Base-by-base conservation (phyloP, 2,329 filamentous ascomycete genomes). In the Apiospora sp. region DNA sequence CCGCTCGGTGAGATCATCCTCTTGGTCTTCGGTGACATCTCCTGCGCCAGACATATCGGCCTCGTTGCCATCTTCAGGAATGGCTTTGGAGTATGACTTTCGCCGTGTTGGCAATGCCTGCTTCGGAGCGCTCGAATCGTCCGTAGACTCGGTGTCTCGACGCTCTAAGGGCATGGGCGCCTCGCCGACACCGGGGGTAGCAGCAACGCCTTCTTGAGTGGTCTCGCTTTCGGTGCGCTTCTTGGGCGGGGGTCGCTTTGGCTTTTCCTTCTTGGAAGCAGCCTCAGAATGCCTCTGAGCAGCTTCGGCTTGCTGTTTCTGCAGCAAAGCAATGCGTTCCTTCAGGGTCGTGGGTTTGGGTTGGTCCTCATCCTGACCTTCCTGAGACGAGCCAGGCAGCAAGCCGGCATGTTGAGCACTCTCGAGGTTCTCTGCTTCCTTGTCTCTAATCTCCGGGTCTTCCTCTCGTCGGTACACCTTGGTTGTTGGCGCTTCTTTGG, bases 261-360 rank as follows among this genome's bases (percentile, higher is more conserved):
- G 92, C 83, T 97, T 98, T 78, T 97, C 94, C 81, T 97, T 96
- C 85, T 93, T 97, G 72, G 92, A 87, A 27, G 88, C 87, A 22
- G 92, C 90, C 49, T 96, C 94, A 10, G 93, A 93, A 82, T 96
- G 93, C 70, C 95, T 89, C 75, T 92, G 89, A 6, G 95, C 94
- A 80, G 96, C 94, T 80, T 98, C 96, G 80, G 94, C 86, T 82
- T 99, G 96, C 81, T 98, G 95, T 80, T 94, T 96, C 82, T 99
- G 96, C 22, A 99, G 86, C 70, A 98, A 86, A 41, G 96, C 96
- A 84, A 99, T 98, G 74, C 96, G 90, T 82, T 99, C 96, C 83
- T 98, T 99, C 74, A 99, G 83, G 77, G 94, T 98, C 72, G 94
- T 93, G 34, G 95, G 94, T 83, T 98, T 98, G 0, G 96, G 95